Evolutionary conservation across 1,284 basidiomycete genomes (phyloP), one percentile per base, ranked within the genome.

Genomic region (Pseudozyma sp.): DNA sequence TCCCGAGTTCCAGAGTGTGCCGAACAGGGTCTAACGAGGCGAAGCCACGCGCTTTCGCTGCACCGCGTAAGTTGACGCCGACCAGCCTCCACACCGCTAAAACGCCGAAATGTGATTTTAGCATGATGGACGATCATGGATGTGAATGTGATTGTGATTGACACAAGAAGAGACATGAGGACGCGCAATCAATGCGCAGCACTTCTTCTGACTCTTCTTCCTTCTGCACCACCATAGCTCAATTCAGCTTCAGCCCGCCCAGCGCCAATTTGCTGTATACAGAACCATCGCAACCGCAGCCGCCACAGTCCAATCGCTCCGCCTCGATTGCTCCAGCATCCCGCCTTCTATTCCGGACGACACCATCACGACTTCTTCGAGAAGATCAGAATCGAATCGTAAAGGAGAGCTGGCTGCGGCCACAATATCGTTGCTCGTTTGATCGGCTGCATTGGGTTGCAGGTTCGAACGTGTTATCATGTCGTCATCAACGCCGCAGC

Each of bases 401-500:
- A 31, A 31, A 31, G 25, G 25, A 31, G 25, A 31, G 25, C 25
- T 3, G 25, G 6, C 25, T 6, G 25, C 25, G 25, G 25, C 25
- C 25, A 21, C 45, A 13, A 18, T 44, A 10, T 18, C 4, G 21
- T 14, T 47, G 3, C 25, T 5, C 14, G 19, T 10, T 47, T 11
- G 19, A 25, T 25, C 19, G 14, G 11, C 45, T 31, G 25, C 25
- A 31, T 31, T 31, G 25, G 25, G 6, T 31, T 31, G 25, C 25
- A 31, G 25, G 25, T 31, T 31, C 25, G 25, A 31, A 31, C 25
- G 25, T 31, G 39, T 36, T 25, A 39, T 10, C 8, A 70, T 70
- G 68, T 70, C 68, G 34, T 65, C 68, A 18, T 74, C 66, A 16
- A 62, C 73, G 39, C 64, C 73, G 19, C 73, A 76, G 39, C 73